Evolutionary conservation across 805 yeast genomes (phyloP).

Genomic region (Pichia californica): DNA sequence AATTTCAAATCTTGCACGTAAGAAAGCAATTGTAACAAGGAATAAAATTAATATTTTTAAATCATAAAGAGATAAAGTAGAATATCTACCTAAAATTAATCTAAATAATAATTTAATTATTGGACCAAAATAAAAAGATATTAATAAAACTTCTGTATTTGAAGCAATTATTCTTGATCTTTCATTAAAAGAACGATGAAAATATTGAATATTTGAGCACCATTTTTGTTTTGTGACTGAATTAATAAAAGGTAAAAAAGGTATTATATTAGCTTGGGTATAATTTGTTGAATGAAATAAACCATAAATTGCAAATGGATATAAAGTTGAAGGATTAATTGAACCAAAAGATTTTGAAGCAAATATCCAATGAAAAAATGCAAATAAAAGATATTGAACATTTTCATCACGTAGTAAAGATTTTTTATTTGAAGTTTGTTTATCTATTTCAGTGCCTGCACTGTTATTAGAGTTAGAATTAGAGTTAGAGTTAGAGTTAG

Average conservation of each 20-base stretch:
- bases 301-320: constrained; percentile 59
- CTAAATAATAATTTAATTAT: constrained; percentile 32
- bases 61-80: constrained; percentile 19
- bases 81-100: constrained; percentile 31
- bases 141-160: constrained; percentile 38
- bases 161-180: constrained; percentile 39
- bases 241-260: constrained; percentile 36
- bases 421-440: background rate
- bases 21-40: constrained; percentile 44
- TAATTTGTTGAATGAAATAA: constrained; percentile 59
- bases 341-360: constrained; percentile 16
- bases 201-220: constrained; percentile 28
- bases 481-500: too few relatives aligned
- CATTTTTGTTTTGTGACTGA: constrained; percentile 22
- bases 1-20: constrained; percentile 55
- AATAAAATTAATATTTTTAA: constrained; percentile 34
- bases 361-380: constrained; percentile 33
- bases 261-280: constrained; percentile 47
- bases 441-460: background rate
- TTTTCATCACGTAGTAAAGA: constrained; percentile 47
- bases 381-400: constrained; percentile 50
- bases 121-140: constrained; percentile 34
- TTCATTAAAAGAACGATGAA: constrained; percentile 35
- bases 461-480: too few relatives aligned
- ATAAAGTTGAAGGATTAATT: constrained; percentile 35